Conservation (phyloP, 2,329 filamentous ascomycete genomes). For the Magnaporthiopsis incrustans region DNA sequence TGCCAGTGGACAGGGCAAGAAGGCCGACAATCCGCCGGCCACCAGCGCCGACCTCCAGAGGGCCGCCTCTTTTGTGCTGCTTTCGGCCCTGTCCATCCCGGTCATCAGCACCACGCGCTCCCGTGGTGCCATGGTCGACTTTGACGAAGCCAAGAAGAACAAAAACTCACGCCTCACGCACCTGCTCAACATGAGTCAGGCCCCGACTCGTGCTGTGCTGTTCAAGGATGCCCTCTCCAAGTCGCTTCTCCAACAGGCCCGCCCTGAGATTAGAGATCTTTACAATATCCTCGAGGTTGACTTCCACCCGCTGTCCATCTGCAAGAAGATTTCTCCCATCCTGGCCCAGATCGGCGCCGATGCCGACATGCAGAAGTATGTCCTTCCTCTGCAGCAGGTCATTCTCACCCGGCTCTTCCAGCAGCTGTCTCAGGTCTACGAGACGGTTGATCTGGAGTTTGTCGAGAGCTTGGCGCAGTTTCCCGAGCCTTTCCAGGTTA, state of each 20-base stretch:
- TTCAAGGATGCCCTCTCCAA: conserved; percentile 97
- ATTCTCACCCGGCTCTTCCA: conserved; percentile 98
- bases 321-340: conserved; percentile 97
- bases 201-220: conserved; percentile 79
- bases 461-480: conserved; percentile 92
- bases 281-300: conserved; percentile 99
- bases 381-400: conserved; percentile 91
- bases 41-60: conserved; percentile 87
- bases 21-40: conserved; percentile 88
- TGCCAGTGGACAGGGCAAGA: conserved; percentile 77
- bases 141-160: conserved; percentile 95
- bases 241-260: conserved; percentile 83
- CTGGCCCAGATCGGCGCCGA: conserved; percentile 88
- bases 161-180: conserved; percentile 98
- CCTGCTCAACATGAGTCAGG: conserved; percentile 83
- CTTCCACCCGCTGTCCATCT: conserved; percentile 97
- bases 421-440: conserved; percentile 97
- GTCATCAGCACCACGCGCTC: conserved; percentile 98
- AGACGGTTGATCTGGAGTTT: conserved; percentile 90
- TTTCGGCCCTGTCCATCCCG: conserved; percentile 93
- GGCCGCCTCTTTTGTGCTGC: conserved; percentile 88
- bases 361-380: conserved; percentile 94
- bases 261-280: conserved; percentile 89
- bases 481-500: conserved; percentile 93
- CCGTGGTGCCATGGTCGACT: conserved; percentile 89